Conservation (phyloP, 306 rosid species). For the Clitoria ternatea region DNA sequence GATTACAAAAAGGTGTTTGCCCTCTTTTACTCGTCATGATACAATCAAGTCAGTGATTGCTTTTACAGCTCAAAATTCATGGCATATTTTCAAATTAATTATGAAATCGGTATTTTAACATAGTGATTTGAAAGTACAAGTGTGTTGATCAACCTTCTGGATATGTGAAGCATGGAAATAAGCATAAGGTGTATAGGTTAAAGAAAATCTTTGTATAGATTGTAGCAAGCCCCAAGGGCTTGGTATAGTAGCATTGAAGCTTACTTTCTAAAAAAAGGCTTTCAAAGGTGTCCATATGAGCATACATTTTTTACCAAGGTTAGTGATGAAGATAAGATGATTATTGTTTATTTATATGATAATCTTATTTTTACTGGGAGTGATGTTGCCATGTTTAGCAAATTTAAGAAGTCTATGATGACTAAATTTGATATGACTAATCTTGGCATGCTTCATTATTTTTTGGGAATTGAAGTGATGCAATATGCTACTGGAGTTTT, state of each 20-base stretch:
- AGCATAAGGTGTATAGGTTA: too few relatives aligned
- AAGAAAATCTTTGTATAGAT: neutral
- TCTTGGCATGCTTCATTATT: neutral
- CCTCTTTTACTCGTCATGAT: too few relatives aligned
- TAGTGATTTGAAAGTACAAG: too few relatives aligned
- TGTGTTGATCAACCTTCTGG: too few relatives aligned
- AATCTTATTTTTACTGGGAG: neutral
- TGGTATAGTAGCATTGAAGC: neutral
- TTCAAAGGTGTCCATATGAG: neutral
- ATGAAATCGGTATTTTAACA: too few relatives aligned
- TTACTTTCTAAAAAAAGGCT: neutral
- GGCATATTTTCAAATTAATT: too few relatives aligned
- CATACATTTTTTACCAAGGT: too few relatives aligned
- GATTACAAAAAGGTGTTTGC: too few relatives aligned
- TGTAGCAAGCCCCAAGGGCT: neutral
- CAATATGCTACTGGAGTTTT: neutral
- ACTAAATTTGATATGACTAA: neutral
- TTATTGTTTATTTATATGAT: neutral
- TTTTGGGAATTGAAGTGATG: neutral
- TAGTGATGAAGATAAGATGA: neutral
- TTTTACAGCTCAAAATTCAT: too few relatives aligned
- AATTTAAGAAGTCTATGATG: neutral
- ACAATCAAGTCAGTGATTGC: too few relatives aligned
- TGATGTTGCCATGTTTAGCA: neutral
- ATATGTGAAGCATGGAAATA: too few relatives aligned